Conservation (phyloP, 208 protist genomes). For the Trypanosoma scelopori region DNA sequence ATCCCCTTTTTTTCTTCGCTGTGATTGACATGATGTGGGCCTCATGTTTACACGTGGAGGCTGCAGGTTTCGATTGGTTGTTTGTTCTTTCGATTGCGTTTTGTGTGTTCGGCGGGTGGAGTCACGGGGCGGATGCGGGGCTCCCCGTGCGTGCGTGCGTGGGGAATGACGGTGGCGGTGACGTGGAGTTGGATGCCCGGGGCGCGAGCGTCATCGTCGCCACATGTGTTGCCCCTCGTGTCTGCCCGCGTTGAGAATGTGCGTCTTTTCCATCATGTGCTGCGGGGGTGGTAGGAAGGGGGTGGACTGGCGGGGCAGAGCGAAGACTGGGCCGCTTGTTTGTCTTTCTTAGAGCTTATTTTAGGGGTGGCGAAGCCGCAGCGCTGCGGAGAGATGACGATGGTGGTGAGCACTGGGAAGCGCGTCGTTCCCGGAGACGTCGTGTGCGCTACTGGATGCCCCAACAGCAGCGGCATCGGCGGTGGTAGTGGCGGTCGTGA, state of each 20-base stretch:
- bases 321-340: background rate
- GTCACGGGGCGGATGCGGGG: too few relatives aligned
- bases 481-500: background rate
- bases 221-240: background rate
- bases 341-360: background rate
- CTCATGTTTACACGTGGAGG: background rate
- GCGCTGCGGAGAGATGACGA: slow-evolving; percentile 4
- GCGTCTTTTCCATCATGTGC: background rate
- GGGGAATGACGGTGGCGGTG: background rate
- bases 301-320: too few relatives aligned
- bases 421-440: slow-evolving; percentile 53
- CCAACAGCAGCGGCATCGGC: background rate
- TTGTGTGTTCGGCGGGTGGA: background rate
- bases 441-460: slow-evolving; percentile 28
- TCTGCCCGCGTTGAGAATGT: background rate
- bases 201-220: too few relatives aligned
- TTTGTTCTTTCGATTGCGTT: slow-evolving; percentile 1
- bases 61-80: slow-evolving; percentile 3
- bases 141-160: background rate
- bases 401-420: slow-evolving; percentile 27
- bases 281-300: background rate
- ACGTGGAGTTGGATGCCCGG: too few relatives aligned
- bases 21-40: background rate
- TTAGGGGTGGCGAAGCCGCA: too few relatives aligned
- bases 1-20: slow-evolving; percentile 3